A percentile compares a stretch with the other conserved stretches of the same genome.
Conservation (phyloP, 1,284 basidiomycete species). For the Somion occarium region DNA sequence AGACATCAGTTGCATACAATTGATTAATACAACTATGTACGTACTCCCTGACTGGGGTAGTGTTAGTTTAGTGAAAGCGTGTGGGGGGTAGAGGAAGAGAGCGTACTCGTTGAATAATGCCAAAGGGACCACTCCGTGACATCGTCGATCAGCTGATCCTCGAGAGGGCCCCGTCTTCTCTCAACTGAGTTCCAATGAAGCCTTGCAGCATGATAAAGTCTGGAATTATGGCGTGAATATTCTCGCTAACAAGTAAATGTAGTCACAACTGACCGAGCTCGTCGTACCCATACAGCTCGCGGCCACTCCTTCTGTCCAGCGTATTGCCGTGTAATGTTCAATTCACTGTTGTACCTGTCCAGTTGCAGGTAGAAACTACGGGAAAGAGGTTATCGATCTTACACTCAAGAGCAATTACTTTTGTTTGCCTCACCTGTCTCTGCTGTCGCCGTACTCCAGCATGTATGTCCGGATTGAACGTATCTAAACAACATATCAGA, state of each 20-base stretch:
- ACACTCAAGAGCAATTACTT: conserved; percentile 1
- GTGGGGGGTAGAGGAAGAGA: too few relatives aligned
- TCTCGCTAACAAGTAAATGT: not conserved
- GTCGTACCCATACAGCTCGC: conserved; percentile 58
- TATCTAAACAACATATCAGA: conserved; percentile 35
- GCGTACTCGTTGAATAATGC: conserved; percentile 63
- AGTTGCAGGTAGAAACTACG: conserved; percentile 54
- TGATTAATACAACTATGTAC: conserved; percentile 19
- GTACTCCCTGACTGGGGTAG: conserved; percentile 55
- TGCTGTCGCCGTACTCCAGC: conserved; percentile 67
- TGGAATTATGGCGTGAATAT: conserved; percentile 19
- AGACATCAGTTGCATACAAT: not conserved
- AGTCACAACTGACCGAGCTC: conserved; percentile 48
- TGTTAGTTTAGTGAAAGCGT: too few relatives aligned
- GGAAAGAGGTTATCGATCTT: conserved; percentile 6
- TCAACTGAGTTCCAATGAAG: conserved; percentile 71
- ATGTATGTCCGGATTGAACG: conserved; percentile 61
- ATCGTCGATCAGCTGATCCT: conserved; percentile 78
- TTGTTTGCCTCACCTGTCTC: conserved; percentile 43
- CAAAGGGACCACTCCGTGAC: conserved; percentile 84
- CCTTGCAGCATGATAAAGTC: conserved; percentile 63
- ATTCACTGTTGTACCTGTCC: conserved; percentile 57
- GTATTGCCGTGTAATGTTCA: conserved; percentile 60
- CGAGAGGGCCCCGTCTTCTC: conserved; percentile 63
- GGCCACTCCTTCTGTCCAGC: conserved; percentile 71